Evolutionary conservation across 2,329 filamentous ascomycete genomes (phyloP), one percentile per base, ranked within the genome.

Genomic region (Teratosphaeriaceae sp.): DNA sequence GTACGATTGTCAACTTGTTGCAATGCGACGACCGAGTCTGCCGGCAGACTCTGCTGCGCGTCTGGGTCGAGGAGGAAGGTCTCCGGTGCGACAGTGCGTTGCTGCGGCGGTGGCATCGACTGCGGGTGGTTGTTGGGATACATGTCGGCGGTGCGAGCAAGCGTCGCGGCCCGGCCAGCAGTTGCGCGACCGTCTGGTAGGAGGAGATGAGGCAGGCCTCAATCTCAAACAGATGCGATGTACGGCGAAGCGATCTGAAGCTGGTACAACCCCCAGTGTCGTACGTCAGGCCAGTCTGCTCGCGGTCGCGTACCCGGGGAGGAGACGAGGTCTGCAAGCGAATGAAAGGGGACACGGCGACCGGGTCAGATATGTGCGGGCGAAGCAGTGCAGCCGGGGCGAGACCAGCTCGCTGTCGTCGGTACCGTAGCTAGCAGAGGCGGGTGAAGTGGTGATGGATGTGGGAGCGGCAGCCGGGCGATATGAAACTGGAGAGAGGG

Each of bases 1-100:
- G 71, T 76, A 95, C 89, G 73, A 69, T 97, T 97, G 69, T 98
- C 92, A 56, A 98, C 92, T 70, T 98, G 92, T 69, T 97, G 90
- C 55, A 98, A 76, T 48, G 92, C 92, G 63, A 97, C 88, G 73
- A 97, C 88, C 58, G 89, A 89, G 74, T 97, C 92, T 56, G 94
- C 88, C 43, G 92, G 92, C 54, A 98, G 78, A 58, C 87, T 90
- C 71, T 96, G 88, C 71, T 97, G 90, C 48, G 92, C 90, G 72
- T 97, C 90, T 61, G 85, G 89, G 65, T 90, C 95, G 66, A 98
- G 78, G 84, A 98, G 90, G 65, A 98, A 98, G 30, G 92, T 97
- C 76, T 98, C 92, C 56, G 92, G 92, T 69, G 95, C 96, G 51
- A 74, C 70, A 24, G 68, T 67, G 35, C 70, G 66, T 51, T 67